Percentiles rank a stretch among this genome's conserved stretches.
Evolutionary conservation across 2,329 filamentous ascomycete species (phyloP).

Genomic region (Scleromitrula shiraiana): DNA sequence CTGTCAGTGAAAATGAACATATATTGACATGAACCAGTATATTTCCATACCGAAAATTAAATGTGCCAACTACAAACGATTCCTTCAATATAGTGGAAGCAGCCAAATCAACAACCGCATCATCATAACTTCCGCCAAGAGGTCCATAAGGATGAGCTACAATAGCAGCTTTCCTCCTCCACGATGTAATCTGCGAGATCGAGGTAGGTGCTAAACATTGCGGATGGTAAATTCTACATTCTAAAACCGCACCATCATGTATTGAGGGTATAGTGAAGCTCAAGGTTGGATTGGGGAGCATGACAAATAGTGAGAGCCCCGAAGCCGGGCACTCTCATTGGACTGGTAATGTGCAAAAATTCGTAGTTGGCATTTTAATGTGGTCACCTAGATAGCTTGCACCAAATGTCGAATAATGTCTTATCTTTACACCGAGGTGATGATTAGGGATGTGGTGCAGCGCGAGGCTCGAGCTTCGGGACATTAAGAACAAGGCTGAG

Average conservation of each 20-base stretch:
- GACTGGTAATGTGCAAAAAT: slow-evolving; percentile 2
- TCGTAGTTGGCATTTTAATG: neutral
- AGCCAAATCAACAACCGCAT: slow-evolving; percentile 64
- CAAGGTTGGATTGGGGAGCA: slow-evolving; percentile 50
- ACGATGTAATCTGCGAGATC: slow-evolving; percentile 19
- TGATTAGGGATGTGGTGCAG: too few relatives aligned
- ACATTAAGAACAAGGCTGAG: too few relatives aligned
- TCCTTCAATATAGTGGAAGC: slow-evolving; percentile 50
- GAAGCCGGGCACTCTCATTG: slow-evolving; percentile 16
- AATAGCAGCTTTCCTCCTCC: slow-evolving; percentile 47
- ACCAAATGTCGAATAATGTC: neutral
- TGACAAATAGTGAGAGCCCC: slow-evolving; percentile 22
- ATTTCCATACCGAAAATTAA: slow-evolving; percentile 71
- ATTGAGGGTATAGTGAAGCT: slow-evolving; percentile 78
- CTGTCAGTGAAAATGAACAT: neutral
- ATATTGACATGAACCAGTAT: neutral
- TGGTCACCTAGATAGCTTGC: neutral
- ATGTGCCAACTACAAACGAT: slow-evolving; percentile 74
- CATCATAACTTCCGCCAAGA: slow-evolving; percentile 78
- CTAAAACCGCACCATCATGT: slow-evolving; percentile 65
- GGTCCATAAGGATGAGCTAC: slow-evolving; percentile 89
- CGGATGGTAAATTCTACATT: slow-evolving; percentile 79
- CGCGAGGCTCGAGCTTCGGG: too few relatives aligned
- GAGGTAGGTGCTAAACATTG: slow-evolving; percentile 31
- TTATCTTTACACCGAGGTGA: too few relatives aligned